Conservation (phyloP, 352 stramenopile genomes). For the Pythium grandisporangium region DNA sequence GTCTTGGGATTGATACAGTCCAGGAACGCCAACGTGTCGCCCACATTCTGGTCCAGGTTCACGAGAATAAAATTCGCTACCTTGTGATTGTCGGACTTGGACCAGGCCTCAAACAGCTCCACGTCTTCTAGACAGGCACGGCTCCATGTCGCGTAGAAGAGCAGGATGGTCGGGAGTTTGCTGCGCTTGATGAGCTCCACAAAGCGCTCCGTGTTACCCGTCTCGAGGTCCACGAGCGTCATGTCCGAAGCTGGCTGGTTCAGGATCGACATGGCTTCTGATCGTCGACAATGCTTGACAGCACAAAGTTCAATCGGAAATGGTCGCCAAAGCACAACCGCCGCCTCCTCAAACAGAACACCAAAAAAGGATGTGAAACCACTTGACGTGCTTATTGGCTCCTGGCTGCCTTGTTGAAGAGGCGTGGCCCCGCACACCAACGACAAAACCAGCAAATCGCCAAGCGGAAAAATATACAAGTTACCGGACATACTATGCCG, state of each 20-base stretch:
- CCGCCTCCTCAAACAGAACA: too few species aligned
- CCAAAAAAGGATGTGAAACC: too few species aligned
- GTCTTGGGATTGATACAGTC: constrained; percentile 26
- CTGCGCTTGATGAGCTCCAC: constrained; percentile 20
- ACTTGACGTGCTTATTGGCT: too few species aligned
- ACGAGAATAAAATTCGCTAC: constrained; percentile 54
- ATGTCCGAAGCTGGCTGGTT: constrained; percentile 41
- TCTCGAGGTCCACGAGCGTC: constrained; percentile 40
- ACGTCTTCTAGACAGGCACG: constrained; percentile 37
- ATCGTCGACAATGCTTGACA: too few species aligned
- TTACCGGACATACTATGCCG: too few species aligned
- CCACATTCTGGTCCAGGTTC: constrained; percentile 52
- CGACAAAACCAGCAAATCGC: too few species aligned
- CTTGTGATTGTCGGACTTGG: constrained; percentile 33
- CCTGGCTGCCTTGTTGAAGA: too few species aligned
- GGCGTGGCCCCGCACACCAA: too few species aligned
- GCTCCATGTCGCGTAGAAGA: constrained; percentile 65
- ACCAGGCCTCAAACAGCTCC: constrained; percentile 45
- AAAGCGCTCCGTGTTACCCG: constrained; percentile 23
- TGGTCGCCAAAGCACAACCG: too few species aligned
- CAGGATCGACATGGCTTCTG: constrained; percentile 38
- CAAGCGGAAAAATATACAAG: too few species aligned
- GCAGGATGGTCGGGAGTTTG: constrained; percentile 29
- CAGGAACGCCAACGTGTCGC: constrained; percentile 34
- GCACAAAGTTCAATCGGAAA: too few species aligned